Conservation (phyloP, 129 eudicot genomes). For the Artemisia annua region DNA sequence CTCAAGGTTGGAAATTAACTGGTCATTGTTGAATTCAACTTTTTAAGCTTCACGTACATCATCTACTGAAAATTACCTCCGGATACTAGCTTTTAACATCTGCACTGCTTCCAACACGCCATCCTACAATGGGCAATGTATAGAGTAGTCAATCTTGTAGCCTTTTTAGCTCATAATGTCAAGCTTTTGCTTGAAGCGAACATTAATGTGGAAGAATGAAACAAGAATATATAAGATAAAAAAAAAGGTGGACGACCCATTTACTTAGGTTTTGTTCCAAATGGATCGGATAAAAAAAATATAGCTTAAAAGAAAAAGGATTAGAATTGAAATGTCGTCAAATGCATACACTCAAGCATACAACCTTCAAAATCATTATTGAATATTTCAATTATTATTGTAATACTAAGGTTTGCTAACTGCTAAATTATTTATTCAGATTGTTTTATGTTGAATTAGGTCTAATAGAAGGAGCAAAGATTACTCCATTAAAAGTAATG, state of each 20-base stretch:
- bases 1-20: constrained; percentile 2
- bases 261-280: too few species aligned
- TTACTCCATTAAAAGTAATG: too few species aligned
- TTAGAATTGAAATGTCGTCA: too few species aligned
- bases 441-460: too few species aligned
- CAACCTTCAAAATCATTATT: too few species aligned
- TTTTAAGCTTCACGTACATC: constrained; percentile 8
- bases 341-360: too few species aligned
- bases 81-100: constrained; percentile 43
- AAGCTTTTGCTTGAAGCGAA: neutral
- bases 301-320: neutral
- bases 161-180: constrained; percentile 16
- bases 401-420: too few species aligned
- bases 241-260: neutral
- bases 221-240: neutral
- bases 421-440: too few species aligned
- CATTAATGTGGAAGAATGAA: neutral
- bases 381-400: too few species aligned
- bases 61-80: neutral
- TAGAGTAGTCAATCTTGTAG: constrained; percentile 10
- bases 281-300: neutral
- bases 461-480: too few species aligned
- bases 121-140: constrained; percentile 46
- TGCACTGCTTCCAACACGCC: constrained; percentile 69
- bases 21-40: neutral